phyloP scores from a whole-genome alignment of 306 rosid species.

The Abrus pulchellus region DNA sequence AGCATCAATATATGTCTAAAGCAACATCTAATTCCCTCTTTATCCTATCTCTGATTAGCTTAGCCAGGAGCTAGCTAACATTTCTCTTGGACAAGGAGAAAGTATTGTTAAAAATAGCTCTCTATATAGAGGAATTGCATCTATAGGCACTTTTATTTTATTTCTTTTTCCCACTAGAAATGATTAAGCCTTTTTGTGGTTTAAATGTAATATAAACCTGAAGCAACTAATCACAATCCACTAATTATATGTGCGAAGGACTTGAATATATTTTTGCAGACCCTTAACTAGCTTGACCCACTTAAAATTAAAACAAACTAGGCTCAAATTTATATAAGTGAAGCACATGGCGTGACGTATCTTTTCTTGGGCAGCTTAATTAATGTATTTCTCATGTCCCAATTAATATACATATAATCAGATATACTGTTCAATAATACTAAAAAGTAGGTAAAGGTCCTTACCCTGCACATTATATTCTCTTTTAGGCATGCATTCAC shows the following conservation, averaged over 20 bases:
- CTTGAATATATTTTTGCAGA: constrained; percentile 41
- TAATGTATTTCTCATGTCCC: constrained; percentile 43
- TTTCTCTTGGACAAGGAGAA: constrained; percentile 39
- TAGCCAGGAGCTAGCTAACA: constrained; percentile 12
- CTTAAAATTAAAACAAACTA: constrained; percentile 43
- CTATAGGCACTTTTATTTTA: constrained; percentile 43
- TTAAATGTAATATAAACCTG: constrained; percentile 38
- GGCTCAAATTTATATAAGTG: constrained; percentile 49
- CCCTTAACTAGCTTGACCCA: constrained; percentile 51
- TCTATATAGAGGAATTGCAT: constrained; percentile 36
- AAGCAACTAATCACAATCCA: constrained; percentile 52
- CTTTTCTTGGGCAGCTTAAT: constrained; percentile 57
- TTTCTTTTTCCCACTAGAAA: constrained; percentile 24
- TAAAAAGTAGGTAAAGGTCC: constrained; percentile 54
- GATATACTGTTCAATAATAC: constrained; percentile 43
- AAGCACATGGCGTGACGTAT: constrained; percentile 75
- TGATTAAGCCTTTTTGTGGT: constrained; percentile 46
- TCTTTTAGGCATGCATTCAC: constrained; percentile 62
- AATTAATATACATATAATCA: constrained; percentile 34
- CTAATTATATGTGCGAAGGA: constrained; percentile 39
- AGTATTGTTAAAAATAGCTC: constrained; percentile 23
- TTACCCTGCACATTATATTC: constrained; percentile 64
- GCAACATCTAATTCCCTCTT: constrained; percentile 47
- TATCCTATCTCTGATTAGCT: constrained; percentile 30
- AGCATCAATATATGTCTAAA: constrained; percentile 33